Percentiles rank a stretch among this genome's conserved stretches.
Conservation (phyloP, 768 basidiomycete species). For the Hericium coralloides region DNA sequence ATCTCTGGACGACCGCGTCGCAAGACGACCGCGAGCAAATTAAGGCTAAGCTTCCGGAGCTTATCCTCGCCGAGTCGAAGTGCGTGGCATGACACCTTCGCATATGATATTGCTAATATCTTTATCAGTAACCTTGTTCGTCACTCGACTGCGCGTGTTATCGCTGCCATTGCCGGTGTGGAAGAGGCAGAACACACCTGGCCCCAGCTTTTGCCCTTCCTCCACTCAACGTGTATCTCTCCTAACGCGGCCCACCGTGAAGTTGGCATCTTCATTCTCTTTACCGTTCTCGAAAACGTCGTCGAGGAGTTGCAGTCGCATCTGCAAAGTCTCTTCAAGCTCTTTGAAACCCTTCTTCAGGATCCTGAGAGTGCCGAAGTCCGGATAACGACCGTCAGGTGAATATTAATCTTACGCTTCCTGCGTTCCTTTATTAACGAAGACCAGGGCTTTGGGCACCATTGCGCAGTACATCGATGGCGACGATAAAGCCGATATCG, state of each 20-base stretch:
- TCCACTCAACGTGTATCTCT: conserved; percentile 70
- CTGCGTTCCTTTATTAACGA: neutral
- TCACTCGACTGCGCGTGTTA: conserved; percentile 85
- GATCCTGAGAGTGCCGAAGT: conserved; percentile 89
- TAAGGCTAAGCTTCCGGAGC: conserved; percentile 72
- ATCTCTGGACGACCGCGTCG: conserved; percentile 69
- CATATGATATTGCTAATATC: conserved; percentile 9
- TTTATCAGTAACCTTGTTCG: conserved; percentile 73
- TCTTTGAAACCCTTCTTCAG: conserved; percentile 61
- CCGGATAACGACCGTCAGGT: conserved; percentile 83
- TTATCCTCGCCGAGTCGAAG: conserved; percentile 73
- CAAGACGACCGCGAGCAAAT: conserved; percentile 69
- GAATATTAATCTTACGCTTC: conserved; percentile 11
- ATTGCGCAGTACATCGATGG: conserved; percentile 88
- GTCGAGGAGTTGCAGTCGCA: conserved; percentile 83
- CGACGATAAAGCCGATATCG: conserved; percentile 82
- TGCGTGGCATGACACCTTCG: conserved; percentile 27
- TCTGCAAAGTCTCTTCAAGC: conserved; percentile 63
- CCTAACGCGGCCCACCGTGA: conserved; percentile 70
- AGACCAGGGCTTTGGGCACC: conserved; percentile 69
- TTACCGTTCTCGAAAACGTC: conserved; percentile 85
- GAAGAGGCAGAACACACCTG: conserved; percentile 77
- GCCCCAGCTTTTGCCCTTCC: conserved; percentile 83
- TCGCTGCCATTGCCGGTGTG: conserved; percentile 85
- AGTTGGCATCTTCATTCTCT: conserved; percentile 84